These are phyloP conservation scores for Uronychia setigera DNA, from an alignment of 73 alveolate species.

Conservation along the genomic window DNA sequence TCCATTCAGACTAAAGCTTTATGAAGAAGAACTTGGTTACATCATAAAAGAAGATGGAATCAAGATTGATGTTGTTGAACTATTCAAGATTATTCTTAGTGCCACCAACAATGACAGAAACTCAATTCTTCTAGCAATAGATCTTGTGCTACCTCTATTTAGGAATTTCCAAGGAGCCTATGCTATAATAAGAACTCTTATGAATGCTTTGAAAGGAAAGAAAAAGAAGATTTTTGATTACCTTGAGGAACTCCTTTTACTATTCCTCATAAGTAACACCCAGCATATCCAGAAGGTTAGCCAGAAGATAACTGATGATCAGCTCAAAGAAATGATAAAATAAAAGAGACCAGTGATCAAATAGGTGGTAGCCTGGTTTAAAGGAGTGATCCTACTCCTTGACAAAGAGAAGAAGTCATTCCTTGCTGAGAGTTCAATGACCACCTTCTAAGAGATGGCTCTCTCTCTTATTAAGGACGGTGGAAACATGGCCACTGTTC, in stretches of 20 bases:
- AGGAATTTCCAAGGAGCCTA: neutral
- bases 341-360: neutral
- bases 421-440: no score
- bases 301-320: neutral
- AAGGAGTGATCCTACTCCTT: neutral
- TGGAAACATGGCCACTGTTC: no score
- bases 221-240: neutral
- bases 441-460: no score
- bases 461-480: no score
- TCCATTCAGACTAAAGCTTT: neutral
- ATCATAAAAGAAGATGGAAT: neutral
- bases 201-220: neutral
- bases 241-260: neutral
- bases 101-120: neutral
- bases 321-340: neutral
- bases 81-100: neutral
- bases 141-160: neutral
- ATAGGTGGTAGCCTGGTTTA: neutral
- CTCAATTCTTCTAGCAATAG: neutral
- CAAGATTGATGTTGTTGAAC: neutral
- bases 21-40: neutral
- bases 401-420: constrained; percentile 16
- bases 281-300: neutral
- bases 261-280: neutral
- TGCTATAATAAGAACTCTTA: neutral